Evolutionary conservation across 164 flowering plant species (phyloP).

Genomic region (Dillenia turbinata): DNA sequence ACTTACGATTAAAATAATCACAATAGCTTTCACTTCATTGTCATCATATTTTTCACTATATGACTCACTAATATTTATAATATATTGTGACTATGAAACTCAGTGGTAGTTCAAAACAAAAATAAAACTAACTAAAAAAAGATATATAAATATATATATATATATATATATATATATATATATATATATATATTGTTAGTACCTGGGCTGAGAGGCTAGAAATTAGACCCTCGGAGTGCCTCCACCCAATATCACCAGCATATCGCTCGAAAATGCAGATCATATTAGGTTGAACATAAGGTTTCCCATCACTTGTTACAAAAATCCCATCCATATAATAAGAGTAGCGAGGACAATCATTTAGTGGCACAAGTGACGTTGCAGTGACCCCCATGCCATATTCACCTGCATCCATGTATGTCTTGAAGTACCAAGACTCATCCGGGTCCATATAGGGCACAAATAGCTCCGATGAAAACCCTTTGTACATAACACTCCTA

Average conservation of each 20-base stretch:
- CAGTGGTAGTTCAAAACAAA: no score
- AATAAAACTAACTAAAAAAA: no score
- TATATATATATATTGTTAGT: no score
- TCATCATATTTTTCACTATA: no score
- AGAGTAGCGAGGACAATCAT: slow-evolving; percentile 61
- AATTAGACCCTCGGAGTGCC: slow-evolving; percentile 41
- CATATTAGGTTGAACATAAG: slow-evolving; percentile 42
- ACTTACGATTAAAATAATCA: no score
- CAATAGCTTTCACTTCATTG: no score
- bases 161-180: no score
- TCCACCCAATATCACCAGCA: slow-evolving; percentile 63
- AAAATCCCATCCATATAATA: slow-evolving; percentile 61
- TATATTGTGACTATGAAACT: no score
- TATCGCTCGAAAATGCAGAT: slow-evolving; percentile 57
- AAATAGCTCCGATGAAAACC: slow-evolving; percentile 60
- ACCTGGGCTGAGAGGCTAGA: slow-evolving; percentile 4
- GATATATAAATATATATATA: no score
- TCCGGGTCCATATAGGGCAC: slow-evolving; percentile 77
- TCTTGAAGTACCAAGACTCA: slow-evolving; percentile 60
- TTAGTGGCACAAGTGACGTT: slow-evolving; percentile 49
- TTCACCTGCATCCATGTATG: slow-evolving; percentile 78
- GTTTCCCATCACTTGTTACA: slow-evolving; percentile 42
- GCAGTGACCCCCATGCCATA: slow-evolving; percentile 57
- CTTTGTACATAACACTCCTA: slow-evolving; percentile 68
- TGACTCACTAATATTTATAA: no score